Evolutionary conservation across 306 rosid species (phyloP), one percentile per base, ranked within the genome.

Genomic region (Chamaecrista fasciculata): DNA sequence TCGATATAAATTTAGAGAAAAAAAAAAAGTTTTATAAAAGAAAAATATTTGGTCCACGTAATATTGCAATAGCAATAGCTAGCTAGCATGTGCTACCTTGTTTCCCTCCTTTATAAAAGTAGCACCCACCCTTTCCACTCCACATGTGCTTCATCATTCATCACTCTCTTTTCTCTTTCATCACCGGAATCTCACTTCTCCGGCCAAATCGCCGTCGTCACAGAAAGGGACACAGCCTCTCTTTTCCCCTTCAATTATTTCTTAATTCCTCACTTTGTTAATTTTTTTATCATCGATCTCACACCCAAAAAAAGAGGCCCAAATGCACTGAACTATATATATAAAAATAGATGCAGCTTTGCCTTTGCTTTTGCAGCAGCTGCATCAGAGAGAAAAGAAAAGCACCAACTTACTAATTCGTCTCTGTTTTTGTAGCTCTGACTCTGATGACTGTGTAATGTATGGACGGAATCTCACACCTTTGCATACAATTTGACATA

Each of bases 391-490:
- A 29, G 5, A 29, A 2, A 2, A 2, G 5, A 2, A 2, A 2
- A 29, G 5, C 34, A 29, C 2, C 34, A 8, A 5, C 6, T 43
- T 26, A 16, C 62, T 24, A 55, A 11, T 49, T 11, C 10, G 26
- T 18, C 49, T 3, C 34, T 15, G 19, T 60, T 10, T 40, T 24
- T 49, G 20, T 36, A n/a, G n/a, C 34, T 57, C 47, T 53, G 2
- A 49, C 24, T 75, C 50, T 34, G 11, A 42, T n/a, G n/a, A 33
- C 36, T 3, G 4, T 0, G 6, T 33, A 33, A 1, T 33, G 44
- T 66, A 72, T 44, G 69, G 33, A 33, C 55, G 66, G 79, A 76
- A 72, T 81, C 81, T 76, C 76, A 48, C 70, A 72, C 69, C 76
- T 61, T 61, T 46, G 34, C 20, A 16, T 20, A 58, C 26, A 31